A percentile compares a stretch with the other conserved stretches of the same genome.
Evolutionary conservation across 2,329 filamentous ascomycete species (phyloP).

Genomic region (Verticillium nubilum): DNA sequence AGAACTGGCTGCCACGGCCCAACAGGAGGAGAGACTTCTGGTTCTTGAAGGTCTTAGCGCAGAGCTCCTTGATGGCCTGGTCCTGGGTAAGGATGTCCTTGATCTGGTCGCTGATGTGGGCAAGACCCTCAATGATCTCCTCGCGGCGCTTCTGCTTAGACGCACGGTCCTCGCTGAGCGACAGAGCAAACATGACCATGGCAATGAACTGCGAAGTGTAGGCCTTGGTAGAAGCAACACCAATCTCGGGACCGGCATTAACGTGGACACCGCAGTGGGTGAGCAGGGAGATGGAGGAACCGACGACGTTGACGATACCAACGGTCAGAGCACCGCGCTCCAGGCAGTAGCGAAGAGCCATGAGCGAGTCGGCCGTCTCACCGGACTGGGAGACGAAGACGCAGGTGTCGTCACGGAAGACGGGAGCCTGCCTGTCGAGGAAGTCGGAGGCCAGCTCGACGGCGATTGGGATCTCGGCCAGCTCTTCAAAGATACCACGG

Average conservation of each 20-base stretch:
- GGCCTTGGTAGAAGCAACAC: constrained; percentile 97
- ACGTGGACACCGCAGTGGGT: constrained; percentile 99
- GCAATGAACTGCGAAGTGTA: constrained; percentile 99
- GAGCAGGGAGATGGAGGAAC: constrained; percentile 95
- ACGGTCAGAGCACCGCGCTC: constrained; percentile 96
- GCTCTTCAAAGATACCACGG: constrained; percentile 93
- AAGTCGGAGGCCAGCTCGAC: constrained; percentile 98
- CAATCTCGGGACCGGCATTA: constrained; percentile 97
- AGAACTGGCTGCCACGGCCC: constrained; percentile 93
- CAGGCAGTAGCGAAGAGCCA: constrained; percentile 96
- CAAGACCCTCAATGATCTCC: constrained; percentile 93
- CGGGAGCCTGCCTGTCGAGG: constrained; percentile 90
- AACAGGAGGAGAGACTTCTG: constrained; percentile 94
- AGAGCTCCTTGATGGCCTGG: constrained; percentile 89
- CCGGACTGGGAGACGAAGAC: constrained; percentile 98
- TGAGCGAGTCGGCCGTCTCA: constrained; percentile 94
- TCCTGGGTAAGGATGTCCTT: constrained; percentile 87
- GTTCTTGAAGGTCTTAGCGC: constrained; percentile 87
- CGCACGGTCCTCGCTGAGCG: constrained; percentile 90
- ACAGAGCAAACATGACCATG: constrained; percentile 99
- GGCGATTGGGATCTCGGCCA: constrained; percentile 95
- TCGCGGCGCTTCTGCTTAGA: constrained; percentile 88
- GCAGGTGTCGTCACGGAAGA: constrained; percentile 99
- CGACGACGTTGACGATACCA: constrained; percentile 97
- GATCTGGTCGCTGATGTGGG: constrained; percentile 85